These are phyloP conservation scores for Fusarium chlamydosporum DNA, from an alignment of 2,329 filamentous ascomycete genomes.

Conservation along the genomic window DNA sequence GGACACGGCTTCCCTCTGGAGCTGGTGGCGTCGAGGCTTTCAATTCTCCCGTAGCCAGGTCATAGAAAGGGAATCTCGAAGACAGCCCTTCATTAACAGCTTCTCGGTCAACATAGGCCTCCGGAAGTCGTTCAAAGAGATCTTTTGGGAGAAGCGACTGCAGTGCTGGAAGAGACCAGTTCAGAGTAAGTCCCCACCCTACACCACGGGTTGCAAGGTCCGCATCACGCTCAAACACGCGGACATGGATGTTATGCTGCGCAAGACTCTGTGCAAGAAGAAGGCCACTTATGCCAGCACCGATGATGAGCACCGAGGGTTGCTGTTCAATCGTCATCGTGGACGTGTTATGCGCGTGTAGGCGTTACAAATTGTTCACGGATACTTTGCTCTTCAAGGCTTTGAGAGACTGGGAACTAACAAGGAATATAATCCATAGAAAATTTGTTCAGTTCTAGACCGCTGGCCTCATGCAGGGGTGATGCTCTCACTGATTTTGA, in stretches of 20 bases:
- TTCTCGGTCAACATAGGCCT: constrained; percentile 67
- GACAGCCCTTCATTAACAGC: constrained; percentile 63
- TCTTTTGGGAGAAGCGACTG: constrained; percentile 65
- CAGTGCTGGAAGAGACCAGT: constrained; percentile 71
- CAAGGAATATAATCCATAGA: neutral
- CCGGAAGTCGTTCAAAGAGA: constrained; percentile 61
- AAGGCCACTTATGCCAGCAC: constrained; percentile 57
- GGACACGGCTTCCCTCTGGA: constrained; percentile 61
- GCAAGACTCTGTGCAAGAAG: constrained; percentile 56
- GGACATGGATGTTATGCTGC: constrained; percentile 57
- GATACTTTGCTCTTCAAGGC: neutral
- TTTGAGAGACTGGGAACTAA: neutral
- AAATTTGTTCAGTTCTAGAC: neutral
- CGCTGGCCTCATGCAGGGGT: neutral
- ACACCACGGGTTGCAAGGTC: constrained; percentile 63
- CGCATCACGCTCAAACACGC: constrained; percentile 67
- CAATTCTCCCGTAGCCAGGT: constrained; percentile 65
- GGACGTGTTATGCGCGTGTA: too few relatives aligned
- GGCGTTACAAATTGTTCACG: too few relatives aligned
- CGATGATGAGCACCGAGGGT: constrained; percentile 55
- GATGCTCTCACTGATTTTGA: neutral
- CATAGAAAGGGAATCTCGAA: constrained; percentile 68
- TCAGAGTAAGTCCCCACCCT: constrained; percentile 75
- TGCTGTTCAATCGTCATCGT: constrained; percentile 10
- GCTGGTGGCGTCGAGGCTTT: constrained; percentile 59